Evolutionary conservation across 192 early-diverging fungal species (phyloP).

Genomic region (Spinellus fusiger): DNA sequence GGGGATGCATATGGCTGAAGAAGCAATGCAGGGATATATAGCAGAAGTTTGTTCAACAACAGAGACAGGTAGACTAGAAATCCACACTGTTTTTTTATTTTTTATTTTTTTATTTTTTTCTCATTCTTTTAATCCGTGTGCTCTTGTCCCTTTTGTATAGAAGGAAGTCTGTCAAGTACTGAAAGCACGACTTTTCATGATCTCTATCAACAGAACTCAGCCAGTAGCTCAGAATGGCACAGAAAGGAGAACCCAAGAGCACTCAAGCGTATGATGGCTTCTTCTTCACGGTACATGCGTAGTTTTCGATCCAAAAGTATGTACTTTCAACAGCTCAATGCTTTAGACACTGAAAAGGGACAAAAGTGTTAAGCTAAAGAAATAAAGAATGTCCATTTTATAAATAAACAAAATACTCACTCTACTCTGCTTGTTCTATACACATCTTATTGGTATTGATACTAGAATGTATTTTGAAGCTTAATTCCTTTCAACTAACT

Average conservation of each 20-base stretch:
- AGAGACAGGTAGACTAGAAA: background rate
- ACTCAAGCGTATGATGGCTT: constrained; percentile 6
- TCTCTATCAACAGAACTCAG: background rate
- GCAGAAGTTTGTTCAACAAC: background rate
- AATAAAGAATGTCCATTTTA: too few relatives aligned
- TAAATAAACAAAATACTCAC: too few relatives aligned
- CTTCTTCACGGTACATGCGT: constrained; percentile 3
- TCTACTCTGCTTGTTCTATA: too few relatives aligned
- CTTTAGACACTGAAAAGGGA: background rate
- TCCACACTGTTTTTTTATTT: background rate
- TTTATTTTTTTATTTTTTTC: background rate
- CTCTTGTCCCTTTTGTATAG: background rate
- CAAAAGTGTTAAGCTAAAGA: too few relatives aligned
- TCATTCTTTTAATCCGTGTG: background rate
- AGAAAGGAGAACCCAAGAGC: background rate
- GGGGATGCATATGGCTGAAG: background rate
- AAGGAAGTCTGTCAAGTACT: background rate
- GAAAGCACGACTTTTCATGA: background rate
- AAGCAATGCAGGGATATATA: background rate
- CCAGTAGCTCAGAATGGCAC: background rate
- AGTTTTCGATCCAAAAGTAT: constrained; percentile 2
- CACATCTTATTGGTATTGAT: background rate
- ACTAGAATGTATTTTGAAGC: background rate
- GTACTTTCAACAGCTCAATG: background rate
- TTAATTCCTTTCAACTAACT: too few relatives aligned